A percentile compares a stretch with the other conserved stretches of the same genome.
These are phyloP conservation scores for Coniochaeta ligniaria DNA, from an alignment of 2,329 filamentous ascomycete species.

Conservation along the genomic window DNA sequence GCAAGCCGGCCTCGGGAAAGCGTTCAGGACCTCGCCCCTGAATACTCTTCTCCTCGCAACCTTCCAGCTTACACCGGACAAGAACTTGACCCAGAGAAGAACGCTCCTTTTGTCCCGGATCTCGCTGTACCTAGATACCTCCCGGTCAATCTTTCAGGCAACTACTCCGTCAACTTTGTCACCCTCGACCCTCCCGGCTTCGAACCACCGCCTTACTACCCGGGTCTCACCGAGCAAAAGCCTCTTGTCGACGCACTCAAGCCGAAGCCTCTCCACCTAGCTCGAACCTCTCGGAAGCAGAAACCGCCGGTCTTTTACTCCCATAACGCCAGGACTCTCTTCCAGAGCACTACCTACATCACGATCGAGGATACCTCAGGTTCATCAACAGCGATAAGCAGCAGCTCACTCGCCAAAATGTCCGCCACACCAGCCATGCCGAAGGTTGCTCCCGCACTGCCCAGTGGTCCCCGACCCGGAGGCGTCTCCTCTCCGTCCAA, in stretches of 20 bases:
- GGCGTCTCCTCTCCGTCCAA: conserved; percentile 6
- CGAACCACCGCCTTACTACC: conserved; percentile 6
- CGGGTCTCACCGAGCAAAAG: conserved; percentile 1
- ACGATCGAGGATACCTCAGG: conserved; percentile 8
- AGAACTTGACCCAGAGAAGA: conserved; percentile 3
- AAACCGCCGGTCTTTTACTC: conserved; percentile 16
- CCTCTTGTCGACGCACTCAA: conserved; percentile 1
- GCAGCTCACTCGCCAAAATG: conserved; percentile 6
- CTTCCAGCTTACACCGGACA: conserved; percentile 7
- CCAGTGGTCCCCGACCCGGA: conserved; percentile 2
- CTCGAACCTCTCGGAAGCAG: conserved; percentile 11
- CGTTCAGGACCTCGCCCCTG: conserved; percentile 3
- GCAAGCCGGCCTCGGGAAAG: conserved; percentile 10
- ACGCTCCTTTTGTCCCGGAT: neutral
- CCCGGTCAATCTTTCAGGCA: neutral
- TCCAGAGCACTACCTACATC: conserved; percentile 13
- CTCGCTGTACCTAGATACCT: conserved; percentile 1
- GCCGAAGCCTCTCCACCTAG: conserved; percentile 15
- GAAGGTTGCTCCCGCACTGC: conserved; percentile 11
- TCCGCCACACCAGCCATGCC: conserved; percentile 14
- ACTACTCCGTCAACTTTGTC: conserved; percentile 1
- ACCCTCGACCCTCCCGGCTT: neutral
- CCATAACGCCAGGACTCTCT: conserved; percentile 7
- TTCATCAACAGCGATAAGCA: neutral
- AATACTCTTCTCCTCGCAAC: conserved; percentile 7